phyloP scores from a whole-genome alignment of 176 grass and related monocot genomes.

The Elaeis guineensis region DNA sequence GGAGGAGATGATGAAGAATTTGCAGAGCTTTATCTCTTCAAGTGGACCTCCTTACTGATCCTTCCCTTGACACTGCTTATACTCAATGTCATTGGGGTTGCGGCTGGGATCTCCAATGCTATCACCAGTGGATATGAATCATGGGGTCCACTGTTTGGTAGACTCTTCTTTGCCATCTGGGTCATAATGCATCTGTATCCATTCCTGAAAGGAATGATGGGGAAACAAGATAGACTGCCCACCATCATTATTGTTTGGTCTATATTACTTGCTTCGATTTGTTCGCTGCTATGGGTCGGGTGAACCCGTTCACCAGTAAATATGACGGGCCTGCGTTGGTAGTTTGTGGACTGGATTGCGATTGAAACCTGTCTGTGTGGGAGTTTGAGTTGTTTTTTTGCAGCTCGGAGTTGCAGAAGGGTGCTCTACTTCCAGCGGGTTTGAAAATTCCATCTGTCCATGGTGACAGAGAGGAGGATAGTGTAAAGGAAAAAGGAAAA shows the following conservation, averaged over 20 bases:
- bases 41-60: constrained; percentile 40
- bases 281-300: constrained; percentile 40
- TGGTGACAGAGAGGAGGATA: too few relatives aligned
- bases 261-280: constrained; percentile 33
- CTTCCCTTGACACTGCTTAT: constrained; percentile 39
- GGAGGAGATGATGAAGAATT: constrained; percentile 34
- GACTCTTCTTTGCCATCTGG: constrained; percentile 38
- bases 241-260: constrained; percentile 43
- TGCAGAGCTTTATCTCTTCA: constrained; percentile 41
- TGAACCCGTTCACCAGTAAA: constrained; percentile 32
- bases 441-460: too few relatives aligned
- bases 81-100: constrained; percentile 32
- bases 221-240: constrained; percentile 41
- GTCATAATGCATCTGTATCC: constrained; percentile 46
- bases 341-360: constrained; percentile 35
- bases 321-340: constrained; percentile 36
- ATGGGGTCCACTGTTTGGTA: constrained; percentile 40
- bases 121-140: constrained; percentile 33
- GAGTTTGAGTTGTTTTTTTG: neutral
- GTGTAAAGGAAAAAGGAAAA: neutral
- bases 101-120: constrained; percentile 31
- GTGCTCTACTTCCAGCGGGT: too few relatives aligned
- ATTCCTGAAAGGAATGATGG: constrained; percentile 41
- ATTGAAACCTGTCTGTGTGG: neutral
- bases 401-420: neutral